These are phyloP conservation scores for Fusarium virguliforme DNA, from an alignment of 2,329 filamentous ascomycete genomes.

Conservation along the genomic window DNA sequence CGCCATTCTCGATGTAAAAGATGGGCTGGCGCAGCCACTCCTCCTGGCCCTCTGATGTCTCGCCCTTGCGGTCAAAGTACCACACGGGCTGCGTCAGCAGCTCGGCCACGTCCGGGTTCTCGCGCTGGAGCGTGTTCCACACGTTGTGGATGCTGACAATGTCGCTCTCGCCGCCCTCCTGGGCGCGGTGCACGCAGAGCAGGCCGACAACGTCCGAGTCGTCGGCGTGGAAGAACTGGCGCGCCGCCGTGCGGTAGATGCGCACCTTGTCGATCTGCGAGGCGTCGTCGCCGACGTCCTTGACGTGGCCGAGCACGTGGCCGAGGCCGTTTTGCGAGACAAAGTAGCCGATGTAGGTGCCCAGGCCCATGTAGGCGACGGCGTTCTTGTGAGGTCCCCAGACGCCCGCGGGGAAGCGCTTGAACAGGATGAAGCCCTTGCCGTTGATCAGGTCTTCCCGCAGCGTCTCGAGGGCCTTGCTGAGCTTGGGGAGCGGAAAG, in stretches of 20 bases:
- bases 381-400: slow-evolving; percentile 88
- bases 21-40: slow-evolving; percentile 81
- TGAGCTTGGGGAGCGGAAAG: slow-evolving; percentile 63
- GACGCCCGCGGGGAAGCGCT: slow-evolving; percentile 81
- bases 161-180: slow-evolving; percentile 88
- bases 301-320: slow-evolving; percentile 90
- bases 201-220: slow-evolving; percentile 88
- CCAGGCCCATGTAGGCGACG: slow-evolving; percentile 91
- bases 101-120: slow-evolving; percentile 85
- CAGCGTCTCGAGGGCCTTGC: slow-evolving; percentile 55
- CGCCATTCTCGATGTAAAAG: slow-evolving; percentile 82
- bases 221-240: slow-evolving; percentile 74
- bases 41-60: slow-evolving; percentile 81
- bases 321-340: slow-evolving; percentile 88
- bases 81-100: slow-evolving; percentile 83
- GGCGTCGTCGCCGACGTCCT: slow-evolving; percentile 87
- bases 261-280: slow-evolving; percentile 88
- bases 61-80: slow-evolving; percentile 95
- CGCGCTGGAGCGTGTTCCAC: slow-evolving; percentile 83
- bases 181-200: slow-evolving; percentile 83
- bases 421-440: slow-evolving; percentile 93
- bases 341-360: slow-evolving; percentile 89
- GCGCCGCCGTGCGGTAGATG: slow-evolving; percentile 89
- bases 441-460: slow-evolving; percentile 75
- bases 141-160: slow-evolving; percentile 84